Evolutionary conservation across 768 basidiomycete species (phyloP).

Genomic region (Mycena albidolilacea): DNA sequence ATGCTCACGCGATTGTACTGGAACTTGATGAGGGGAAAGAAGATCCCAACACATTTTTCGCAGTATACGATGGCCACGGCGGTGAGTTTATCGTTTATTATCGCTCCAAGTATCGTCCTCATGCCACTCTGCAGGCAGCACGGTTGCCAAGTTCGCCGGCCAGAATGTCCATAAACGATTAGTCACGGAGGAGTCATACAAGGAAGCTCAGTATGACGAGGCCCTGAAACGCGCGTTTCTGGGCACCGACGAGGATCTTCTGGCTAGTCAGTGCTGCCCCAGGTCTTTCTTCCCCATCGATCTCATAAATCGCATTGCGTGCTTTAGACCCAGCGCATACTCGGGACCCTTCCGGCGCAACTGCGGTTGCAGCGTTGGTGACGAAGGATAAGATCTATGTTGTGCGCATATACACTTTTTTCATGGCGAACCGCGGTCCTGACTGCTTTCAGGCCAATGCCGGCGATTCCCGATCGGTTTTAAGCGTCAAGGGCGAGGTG

Average conservation of each 20-base stretch:
- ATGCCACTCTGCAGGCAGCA: constrained; percentile 67
- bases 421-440: constrained; percentile 29
- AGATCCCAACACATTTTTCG: constrained; percentile 86
- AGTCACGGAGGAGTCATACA: constrained; percentile 79
- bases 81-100: constrained; percentile 64
- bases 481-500: constrained; percentile 87
- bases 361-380: constrained; percentile 90
- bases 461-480: constrained; percentile 94
- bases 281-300: constrained; percentile 14
- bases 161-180: constrained; percentile 87
- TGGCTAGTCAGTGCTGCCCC: constrained; percentile 72
- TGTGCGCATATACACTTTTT: constrained; percentile 60
- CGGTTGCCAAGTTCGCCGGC: constrained; percentile 91
- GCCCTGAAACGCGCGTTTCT: constrained; percentile 93
- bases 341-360: constrained; percentile 96
- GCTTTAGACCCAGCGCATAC: constrained; percentile 84
- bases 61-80: constrained; percentile 98
- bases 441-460: constrained; percentile 86
- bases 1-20: constrained; percentile 87
- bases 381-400: constrained; percentile 88
- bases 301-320: constrained; percentile 37
- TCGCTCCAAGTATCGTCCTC: constrained; percentile 30
- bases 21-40: constrained; percentile 70
- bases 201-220: constrained; percentile 75
- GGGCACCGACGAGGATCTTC: constrained; percentile 94